phyloP scores from a whole-genome alignment of 805 yeast species.

The Lipomyces lipofer region DNA sequence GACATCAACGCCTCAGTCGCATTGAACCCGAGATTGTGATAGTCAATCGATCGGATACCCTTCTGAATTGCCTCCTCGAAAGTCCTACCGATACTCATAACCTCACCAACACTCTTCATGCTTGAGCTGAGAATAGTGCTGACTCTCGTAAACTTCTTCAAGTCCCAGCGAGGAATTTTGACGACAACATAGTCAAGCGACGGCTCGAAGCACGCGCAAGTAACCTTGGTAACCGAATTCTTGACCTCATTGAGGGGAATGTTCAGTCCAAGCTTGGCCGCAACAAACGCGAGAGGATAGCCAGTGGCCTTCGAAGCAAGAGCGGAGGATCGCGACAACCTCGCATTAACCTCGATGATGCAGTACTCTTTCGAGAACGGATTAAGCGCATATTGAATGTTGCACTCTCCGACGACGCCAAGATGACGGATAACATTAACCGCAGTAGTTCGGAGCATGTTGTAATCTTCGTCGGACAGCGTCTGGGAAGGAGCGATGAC shows the following conservation, averaged over 20 bases:
- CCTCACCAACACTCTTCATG: conserved; percentile 99
- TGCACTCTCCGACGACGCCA: conserved; percentile 99
- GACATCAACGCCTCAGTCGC: conserved; percentile 83
- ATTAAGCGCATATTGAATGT: conserved; percentile 93
- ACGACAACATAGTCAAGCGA: conserved; percentile 95
- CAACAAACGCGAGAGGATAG: conserved; percentile 96
- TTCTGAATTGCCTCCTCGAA: conserved; percentile 98
- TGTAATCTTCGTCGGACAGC: conserved; percentile 91
- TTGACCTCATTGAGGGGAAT: conserved; percentile 87
- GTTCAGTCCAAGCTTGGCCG: conserved; percentile 93
- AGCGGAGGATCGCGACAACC: conserved; percentile 98
- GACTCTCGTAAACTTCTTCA: conserved; percentile 91
- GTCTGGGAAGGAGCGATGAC: conserved; percentile 99
- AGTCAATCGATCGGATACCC: conserved; percentile 95
- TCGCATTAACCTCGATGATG: conserved; percentile 96
- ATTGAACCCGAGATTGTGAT: conserved; percentile 89
- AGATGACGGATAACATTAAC: conserved; percentile 94
- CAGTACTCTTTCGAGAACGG: conserved; percentile 94
- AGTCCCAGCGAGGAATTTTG: conserved; percentile 98
- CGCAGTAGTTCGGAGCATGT: conserved; percentile 97
- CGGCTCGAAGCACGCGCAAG: conserved; percentile 97
- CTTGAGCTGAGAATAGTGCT: conserved; percentile 84
- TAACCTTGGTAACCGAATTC: conserved; percentile 89
- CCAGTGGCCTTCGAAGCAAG: conserved; percentile 99
- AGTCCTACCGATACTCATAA: conserved; percentile 95